Evolutionary conservation across 78 protist species (phyloP).

Genomic region (Ministeria vibrans): DNA sequence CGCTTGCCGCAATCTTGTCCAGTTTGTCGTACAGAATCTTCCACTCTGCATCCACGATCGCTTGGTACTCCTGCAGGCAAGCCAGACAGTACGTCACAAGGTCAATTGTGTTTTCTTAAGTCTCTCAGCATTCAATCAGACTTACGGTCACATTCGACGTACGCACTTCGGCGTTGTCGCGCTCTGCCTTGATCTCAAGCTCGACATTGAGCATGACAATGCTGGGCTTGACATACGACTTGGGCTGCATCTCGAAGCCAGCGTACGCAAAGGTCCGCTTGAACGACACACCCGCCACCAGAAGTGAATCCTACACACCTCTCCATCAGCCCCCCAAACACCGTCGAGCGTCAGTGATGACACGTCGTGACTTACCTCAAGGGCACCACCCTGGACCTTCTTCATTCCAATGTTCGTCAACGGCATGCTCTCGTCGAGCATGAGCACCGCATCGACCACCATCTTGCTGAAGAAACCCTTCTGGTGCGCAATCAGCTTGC

Average conservation of each 20-base stretch:
- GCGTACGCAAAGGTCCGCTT: slow-evolving; percentile 98
- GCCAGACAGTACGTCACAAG: no score
- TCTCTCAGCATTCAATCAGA: no score
- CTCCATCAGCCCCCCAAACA: background rate
- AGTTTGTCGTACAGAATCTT: slow-evolving; percentile 95
- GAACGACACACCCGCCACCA: slow-evolving; percentile 99
- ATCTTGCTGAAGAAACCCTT: slow-evolving; percentile 87
- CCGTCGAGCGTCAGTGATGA: slow-evolving; percentile 80
- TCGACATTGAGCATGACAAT: slow-evolving; percentile 93
- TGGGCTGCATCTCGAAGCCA: slow-evolving; percentile 99
- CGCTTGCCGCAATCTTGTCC: slow-evolving; percentile 80
- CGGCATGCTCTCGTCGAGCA: slow-evolving; percentile 73
- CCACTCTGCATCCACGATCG: slow-evolving; percentile 97
- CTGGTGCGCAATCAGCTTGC: slow-evolving; percentile 88
- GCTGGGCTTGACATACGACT: slow-evolving; percentile 84
- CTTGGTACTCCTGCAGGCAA: slow-evolving; percentile 81
- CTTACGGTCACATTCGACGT: slow-evolving; percentile 34
- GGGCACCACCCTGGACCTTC: slow-evolving; percentile 80
- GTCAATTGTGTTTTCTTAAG: no score
- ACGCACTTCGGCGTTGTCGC: slow-evolving; percentile 95
- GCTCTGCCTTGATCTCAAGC: slow-evolving; percentile 98
- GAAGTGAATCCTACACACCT: slow-evolving; percentile 73
- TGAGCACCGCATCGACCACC: slow-evolving; percentile 92
- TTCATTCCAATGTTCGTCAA: slow-evolving; percentile 91
- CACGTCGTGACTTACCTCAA: slow-evolving; percentile 40